Evolutionary conservation across 2,329 filamentous ascomycete genomes (phyloP), one percentile per base, ranked within the genome.

Genomic region (Diaporthe velutina): DNA sequence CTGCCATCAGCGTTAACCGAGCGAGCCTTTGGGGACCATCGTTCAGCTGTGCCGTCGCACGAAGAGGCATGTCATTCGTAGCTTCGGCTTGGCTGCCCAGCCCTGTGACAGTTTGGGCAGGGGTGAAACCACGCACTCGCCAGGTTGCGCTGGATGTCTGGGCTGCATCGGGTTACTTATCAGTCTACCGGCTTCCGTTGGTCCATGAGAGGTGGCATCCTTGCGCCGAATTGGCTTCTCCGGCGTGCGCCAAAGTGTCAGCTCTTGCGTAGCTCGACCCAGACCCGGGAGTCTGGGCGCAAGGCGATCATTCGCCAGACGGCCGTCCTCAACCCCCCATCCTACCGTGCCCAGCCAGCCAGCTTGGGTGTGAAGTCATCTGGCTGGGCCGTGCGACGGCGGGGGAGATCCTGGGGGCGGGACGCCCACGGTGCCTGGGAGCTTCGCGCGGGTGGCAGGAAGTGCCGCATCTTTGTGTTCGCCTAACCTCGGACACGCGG

Each of bases 271-370:
- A 67, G 60, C 50, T 66, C 35, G 35, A 38, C 12, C 54, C 73
- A 57, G 67, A 74, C 67, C 73, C 68, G 68, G 73, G 48, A 58
- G 57, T 72, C 73, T 74, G 68, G 68, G 67, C 73, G 68, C 58
- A 72, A 40, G 48, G 28, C 30, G 55, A 35, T 71, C 58, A 71
- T 71, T 64, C 54, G 40, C 45, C 50, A 48, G 42, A 66, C 13
- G 33, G n/a, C 22, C 35, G 35, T 58, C 60, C 52, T 73, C 33
- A 35, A 68, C n/a, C 50, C n/a, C 50, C 50, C 60, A 22, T 58
- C 45, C 30, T 25, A 25, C 42, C 30, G 12, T 28, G 33, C 40
- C 60, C 17, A 66, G 60, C 64, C 45, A 67, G 30, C 64, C 45
- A 45, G 52, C 70, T 52, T 48, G 30, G 55, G 30, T 33, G 57